Evolutionary conservation across 352 stramenopile genomes (phyloP).

Genomic region (Globisporangium megalacanthum): DNA sequence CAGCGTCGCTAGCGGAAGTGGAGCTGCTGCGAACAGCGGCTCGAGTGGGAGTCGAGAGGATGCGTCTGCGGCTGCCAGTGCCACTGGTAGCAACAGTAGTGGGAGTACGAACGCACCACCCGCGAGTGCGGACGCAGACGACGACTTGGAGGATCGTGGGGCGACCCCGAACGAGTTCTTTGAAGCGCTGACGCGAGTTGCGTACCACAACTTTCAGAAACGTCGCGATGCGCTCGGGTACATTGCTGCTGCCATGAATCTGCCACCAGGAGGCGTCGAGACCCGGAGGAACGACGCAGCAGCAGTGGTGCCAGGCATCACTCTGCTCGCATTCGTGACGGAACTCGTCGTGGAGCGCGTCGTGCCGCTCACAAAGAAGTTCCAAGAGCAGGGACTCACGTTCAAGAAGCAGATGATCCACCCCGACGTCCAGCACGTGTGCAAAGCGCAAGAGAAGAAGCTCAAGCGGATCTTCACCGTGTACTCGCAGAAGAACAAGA

Average conservation of each 20-base stretch:
- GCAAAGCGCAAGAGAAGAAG: constrained; percentile 71
- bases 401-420: constrained; percentile 86
- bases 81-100: neutral
- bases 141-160: constrained; percentile 47
- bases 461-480: constrained; percentile 67
- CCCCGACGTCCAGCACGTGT: constrained; percentile 68
- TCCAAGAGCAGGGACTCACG: constrained; percentile 70
- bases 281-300: neutral
- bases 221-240: constrained; percentile 34
- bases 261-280: constrained; percentile 10
- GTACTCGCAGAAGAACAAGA: constrained; percentile 77
- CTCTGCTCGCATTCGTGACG: constrained; percentile 35
- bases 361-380: constrained; percentile 67
- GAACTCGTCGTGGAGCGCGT: constrained; percentile 66
- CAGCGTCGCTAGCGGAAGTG: neutral
- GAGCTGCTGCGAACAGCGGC: constrained; percentile 10
- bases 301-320: constrained; percentile 2
- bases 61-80: neutral
- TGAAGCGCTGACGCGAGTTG: constrained; percentile 63
- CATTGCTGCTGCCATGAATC: constrained; percentile 29
- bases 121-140: constrained; percentile 25
- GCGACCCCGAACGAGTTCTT: constrained; percentile 79
- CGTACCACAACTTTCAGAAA: constrained; percentile 67
- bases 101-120: neutral
- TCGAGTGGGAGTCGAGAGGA: constrained; percentile 8